phyloP scores from a whole-genome alignment of 495 filamentous ascomycete genomes.

The Parathielavia hyrcaniae region DNA sequence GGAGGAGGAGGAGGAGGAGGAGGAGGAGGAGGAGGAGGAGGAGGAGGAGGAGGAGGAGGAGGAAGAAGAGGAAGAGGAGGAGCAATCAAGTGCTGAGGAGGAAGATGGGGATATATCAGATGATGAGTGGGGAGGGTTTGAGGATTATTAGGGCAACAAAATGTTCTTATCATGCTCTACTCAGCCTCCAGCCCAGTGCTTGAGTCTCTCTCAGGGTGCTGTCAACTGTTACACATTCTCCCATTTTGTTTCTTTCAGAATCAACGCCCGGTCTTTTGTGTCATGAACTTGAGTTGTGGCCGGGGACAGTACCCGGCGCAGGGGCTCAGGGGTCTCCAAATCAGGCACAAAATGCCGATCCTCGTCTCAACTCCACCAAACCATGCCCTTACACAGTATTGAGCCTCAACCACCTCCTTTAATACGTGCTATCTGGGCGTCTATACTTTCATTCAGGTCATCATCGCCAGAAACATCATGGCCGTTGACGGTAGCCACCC shows the following conservation, averaged over 20 bases:
- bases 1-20: conserved; percentile 15
- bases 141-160: conserved; percentile 28
- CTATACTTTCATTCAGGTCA: neutral
- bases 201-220: too few relatives aligned
- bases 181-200: neutral
- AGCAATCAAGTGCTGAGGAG: too few relatives aligned
- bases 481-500: conserved; percentile 46
- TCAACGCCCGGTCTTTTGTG: too few relatives aligned
- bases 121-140: conserved; percentile 48
- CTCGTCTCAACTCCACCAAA: neutral
- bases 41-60: neutral
- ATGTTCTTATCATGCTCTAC: neutral
- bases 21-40: neutral
- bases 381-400: neutral
- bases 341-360: neutral
- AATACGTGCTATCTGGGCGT: neutral
- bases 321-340: neutral
- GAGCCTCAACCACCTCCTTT: neutral
- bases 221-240: too few relatives aligned
- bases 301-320: conserved; percentile 12
- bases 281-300: neutral
- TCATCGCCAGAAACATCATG: neutral
- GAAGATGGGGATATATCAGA: neutral
- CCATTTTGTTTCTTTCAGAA: too few relatives aligned
- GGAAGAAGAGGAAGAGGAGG: neutral